Evolutionary conservation across 805 yeast species (phyloP).

Genomic region (Priceomyces melissophilus): DNA sequence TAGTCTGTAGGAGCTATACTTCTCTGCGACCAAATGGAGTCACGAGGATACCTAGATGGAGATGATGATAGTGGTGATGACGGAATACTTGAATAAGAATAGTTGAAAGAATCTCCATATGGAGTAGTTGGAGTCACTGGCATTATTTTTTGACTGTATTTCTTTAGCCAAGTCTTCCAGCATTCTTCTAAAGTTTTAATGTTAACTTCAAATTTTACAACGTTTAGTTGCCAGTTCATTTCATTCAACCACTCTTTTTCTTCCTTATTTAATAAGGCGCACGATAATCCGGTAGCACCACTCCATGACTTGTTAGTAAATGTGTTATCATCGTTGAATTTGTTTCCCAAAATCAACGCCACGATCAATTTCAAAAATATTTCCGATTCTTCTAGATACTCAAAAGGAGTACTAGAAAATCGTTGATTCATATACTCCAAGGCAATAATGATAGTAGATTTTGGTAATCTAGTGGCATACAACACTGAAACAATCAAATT

Average conservation of each 20-base stretch:
- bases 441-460: constrained; percentile 74
- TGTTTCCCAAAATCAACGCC: constrained; percentile 81
- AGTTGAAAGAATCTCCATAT: constrained; percentile 1
- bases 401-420: constrained; percentile 23
- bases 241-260: constrained; percentile 70
- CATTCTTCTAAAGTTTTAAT: constrained; percentile 42
- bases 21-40: constrained; percentile 25
- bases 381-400: constrained; percentile 28
- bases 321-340: constrained; percentile 94
- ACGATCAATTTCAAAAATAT: constrained; percentile 58
- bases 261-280: constrained; percentile 54
- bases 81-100: constrained; percentile 13
- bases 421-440: constrained; percentile 75
- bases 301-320: constrained; percentile 95
- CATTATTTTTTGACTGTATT: constrained; percentile 15
- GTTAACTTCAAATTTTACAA: constrained; percentile 35
- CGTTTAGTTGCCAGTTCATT: constrained; percentile 57
- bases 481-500: constrained; percentile 64
- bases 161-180: constrained; percentile 43
- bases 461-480: constrained; percentile 84
- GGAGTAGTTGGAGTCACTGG: constrained; percentile 4
- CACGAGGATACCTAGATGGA: constrained; percentile 18
- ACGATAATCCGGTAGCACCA: constrained; percentile 83
- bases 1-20: constrained; percentile 9
- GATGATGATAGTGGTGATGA: constrained; percentile 28